Conservation (phyloP, 495 filamentous ascomycete genomes). For the Hyaloscypha hepaticicola region DNA sequence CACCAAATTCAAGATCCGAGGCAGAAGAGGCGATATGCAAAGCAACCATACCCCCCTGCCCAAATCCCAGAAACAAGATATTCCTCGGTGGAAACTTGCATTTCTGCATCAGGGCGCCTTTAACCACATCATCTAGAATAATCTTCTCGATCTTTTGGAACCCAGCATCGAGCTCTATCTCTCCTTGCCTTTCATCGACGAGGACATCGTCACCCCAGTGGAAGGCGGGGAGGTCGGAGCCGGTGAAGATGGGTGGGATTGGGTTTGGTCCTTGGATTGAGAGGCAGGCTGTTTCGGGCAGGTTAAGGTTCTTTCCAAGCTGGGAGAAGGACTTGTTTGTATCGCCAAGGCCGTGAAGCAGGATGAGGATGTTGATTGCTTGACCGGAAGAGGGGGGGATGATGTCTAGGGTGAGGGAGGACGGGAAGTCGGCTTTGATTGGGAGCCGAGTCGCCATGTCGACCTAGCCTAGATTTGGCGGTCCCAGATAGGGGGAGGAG, state of each 20-base stretch:
- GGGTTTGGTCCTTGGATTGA: conserved; percentile 71
- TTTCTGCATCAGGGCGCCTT: conserved; percentile 57
- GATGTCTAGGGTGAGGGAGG: conserved; percentile 22
- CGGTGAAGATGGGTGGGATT: conserved; percentile 70
- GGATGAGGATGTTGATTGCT: conserved; percentile 72
- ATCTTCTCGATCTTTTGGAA: conserved; percentile 53
- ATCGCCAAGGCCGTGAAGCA: conserved; percentile 92
- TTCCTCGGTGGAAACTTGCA: conserved; percentile 70
- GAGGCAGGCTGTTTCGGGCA: conserved; percentile 78
- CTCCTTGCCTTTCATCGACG: conserved; percentile 60
- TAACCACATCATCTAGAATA: conserved; percentile 52
- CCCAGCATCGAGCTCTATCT: conserved; percentile 76
- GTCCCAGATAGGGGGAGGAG: background rate
- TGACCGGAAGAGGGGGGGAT: conserved; percentile 43
- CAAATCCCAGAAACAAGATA: conserved; percentile 79
- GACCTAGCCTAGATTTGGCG: background rate
- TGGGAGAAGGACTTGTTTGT: conserved; percentile 62
- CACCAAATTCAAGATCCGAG: conserved; percentile 42
- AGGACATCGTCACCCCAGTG: conserved; percentile 93
- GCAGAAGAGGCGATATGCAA: conserved; percentile 53
- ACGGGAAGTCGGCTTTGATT: conserved; percentile 23
- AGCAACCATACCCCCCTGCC: conserved; percentile 82
- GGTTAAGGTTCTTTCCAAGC: conserved; percentile 66
- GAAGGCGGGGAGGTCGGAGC: conserved; percentile 47
- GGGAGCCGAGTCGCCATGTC: conserved; percentile 12